Percentiles rank a stretch among this genome's conserved stretches.
Evolutionary conservation across 2,329 filamentous ascomycete genomes (phyloP).

Genomic region (Fusarium armeniacum): DNA sequence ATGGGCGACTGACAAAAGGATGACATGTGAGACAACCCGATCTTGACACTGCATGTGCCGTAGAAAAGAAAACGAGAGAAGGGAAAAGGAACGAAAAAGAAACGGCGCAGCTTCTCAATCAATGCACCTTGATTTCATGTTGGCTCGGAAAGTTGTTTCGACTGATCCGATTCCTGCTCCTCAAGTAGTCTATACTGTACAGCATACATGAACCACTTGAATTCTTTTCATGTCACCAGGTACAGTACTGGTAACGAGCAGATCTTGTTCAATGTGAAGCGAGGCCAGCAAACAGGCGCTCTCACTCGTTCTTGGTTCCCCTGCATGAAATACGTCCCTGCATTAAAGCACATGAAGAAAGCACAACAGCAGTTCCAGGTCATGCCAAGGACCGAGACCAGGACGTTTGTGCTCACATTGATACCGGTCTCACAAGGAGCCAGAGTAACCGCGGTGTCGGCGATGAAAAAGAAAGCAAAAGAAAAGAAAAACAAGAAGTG

Average conservation of each 20-base stretch:
- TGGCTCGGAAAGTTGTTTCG: slow-evolving; percentile 9
- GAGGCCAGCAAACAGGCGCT: slow-evolving; percentile 20
- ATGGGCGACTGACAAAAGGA: not conserved
- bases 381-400: slow-evolving; percentile 14
- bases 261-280: slow-evolving; percentile 2
- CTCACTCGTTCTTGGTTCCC: slow-evolving; percentile 37
- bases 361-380: slow-evolving; percentile 31
- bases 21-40: not conserved
- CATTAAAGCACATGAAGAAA: slow-evolving; percentile 24
- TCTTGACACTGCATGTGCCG: not conserved
- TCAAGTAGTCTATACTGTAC: slow-evolving; percentile 1
- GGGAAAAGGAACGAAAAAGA: slow-evolving; percentile 25
- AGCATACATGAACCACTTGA: slow-evolving; percentile 27
- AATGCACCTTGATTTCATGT: slow-evolving; percentile 2
- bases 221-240: slow-evolving; percentile 25
- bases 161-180: slow-evolving; percentile 33
- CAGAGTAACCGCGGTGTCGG: slow-evolving; percentile 5
- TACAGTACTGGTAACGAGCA: not conserved
- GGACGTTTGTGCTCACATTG: slow-evolving; percentile 26
- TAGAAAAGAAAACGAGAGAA: slow-evolving; percentile 23
- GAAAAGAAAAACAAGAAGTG: not conserved
- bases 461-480: slow-evolving; percentile 15
- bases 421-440: slow-evolving; percentile 11
- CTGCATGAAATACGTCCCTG: slow-evolving; percentile 44
- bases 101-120: not conserved